These are phyloP conservation scores for Fusarium brevicatenulatum DNA, from an alignment of 2,329 filamentous ascomycete genomes.

Conservation along the genomic window DNA sequence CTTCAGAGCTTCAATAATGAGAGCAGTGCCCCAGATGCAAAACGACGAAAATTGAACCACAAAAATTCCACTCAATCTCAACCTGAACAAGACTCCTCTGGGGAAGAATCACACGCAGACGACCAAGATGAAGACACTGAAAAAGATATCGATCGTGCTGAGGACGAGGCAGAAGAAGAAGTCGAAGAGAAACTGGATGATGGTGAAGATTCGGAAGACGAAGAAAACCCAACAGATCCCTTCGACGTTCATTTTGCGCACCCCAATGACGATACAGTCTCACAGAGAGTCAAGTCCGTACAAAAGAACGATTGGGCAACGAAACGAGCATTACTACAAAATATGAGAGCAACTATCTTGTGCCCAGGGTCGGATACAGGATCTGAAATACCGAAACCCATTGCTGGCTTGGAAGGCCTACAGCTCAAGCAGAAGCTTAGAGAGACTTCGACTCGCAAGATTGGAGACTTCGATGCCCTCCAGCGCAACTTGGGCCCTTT, in stretches of 20 bases:
- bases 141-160: constrained; percentile 52
- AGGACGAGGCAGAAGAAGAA: constrained; percentile 45
- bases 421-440: constrained; percentile 78
- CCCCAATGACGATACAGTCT: constrained; percentile 70
- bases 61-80: constrained; percentile 34
- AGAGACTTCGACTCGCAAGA: constrained; percentile 62
- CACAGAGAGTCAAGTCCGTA: constrained; percentile 61
- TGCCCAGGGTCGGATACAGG: constrained; percentile 55
- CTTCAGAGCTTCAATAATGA: constrained; percentile 66
- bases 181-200: constrained; percentile 44
- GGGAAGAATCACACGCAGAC: constrained; percentile 50
- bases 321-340: constrained; percentile 57
- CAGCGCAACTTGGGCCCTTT: constrained; percentile 75
- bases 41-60: constrained; percentile 67
- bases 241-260: constrained; percentile 84
- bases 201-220: constrained; percentile 58
- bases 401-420: constrained; percentile 57
- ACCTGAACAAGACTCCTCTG: constrained; percentile 32
- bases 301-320: constrained; percentile 63
- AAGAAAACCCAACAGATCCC: constrained; percentile 70
- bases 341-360: constrained; percentile 60
- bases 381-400: constrained; percentile 46
- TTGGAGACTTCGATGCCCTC: constrained; percentile 67
- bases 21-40: constrained; percentile 58
- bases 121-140: constrained; percentile 56